Percentiles rank a stretch among this genome's conserved stretches.
Evolutionary conservation across 1,284 basidiomycete species (phyloP).

Genomic region (Marasmius sp.): DNA sequence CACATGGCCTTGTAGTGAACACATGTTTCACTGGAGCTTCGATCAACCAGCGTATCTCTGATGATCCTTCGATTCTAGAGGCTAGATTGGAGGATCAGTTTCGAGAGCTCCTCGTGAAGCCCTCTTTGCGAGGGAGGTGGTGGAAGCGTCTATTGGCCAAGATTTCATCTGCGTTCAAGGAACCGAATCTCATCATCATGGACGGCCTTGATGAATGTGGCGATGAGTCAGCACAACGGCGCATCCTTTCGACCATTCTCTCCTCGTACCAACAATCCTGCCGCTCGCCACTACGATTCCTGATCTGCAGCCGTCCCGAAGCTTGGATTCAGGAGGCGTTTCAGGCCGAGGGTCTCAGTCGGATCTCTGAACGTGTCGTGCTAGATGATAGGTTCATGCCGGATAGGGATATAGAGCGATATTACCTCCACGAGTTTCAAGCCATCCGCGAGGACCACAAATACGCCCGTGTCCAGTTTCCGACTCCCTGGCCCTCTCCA

Average conservation of each 20-base stretch:
- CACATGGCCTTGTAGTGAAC: background rate
- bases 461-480: too few relatives aligned
- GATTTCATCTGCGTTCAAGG: background rate
- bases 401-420: background rate
- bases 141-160: too few relatives aligned
- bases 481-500: too few relatives aligned
- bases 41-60: background rate
- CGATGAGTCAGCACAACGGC: too few relatives aligned
- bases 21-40: background rate
- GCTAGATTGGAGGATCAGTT: background rate
- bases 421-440: background rate
- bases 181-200: background rate
- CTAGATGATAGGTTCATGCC: background rate
- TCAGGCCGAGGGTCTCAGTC: background rate
- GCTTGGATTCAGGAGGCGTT: background rate
- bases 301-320: background rate
- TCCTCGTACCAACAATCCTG: too few relatives aligned
- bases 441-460: background rate
- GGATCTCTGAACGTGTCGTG: background rate
- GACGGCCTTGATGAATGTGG: too few relatives aligned
- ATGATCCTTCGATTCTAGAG: background rate
- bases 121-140: too few relatives aligned
- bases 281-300: too few relatives aligned
- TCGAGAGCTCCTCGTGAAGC: background rate
- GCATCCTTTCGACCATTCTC: too few relatives aligned